Base-by-base conservation (phyloP, 148 eudicot genomes). In the Euryodendron excelsum region DNA sequence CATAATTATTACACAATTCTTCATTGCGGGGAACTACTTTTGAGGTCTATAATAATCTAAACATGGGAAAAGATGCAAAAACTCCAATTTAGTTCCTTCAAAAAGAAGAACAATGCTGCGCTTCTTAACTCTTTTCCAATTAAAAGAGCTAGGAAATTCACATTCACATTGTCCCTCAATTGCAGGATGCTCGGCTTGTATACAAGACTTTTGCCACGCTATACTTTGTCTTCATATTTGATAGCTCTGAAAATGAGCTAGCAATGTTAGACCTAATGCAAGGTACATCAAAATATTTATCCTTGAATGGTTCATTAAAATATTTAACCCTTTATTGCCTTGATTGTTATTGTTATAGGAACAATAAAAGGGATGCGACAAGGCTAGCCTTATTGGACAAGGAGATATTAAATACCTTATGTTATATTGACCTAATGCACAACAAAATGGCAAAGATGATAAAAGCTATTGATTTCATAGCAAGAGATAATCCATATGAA, bases 231-330 rank as follows among this genome's bases (percentile, higher is more conserved):
- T 89, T 95, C 82, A 84, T 95, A 75, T 93, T 91, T 78, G 98
- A 95, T 78, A 85, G 83, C 67, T 88, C 91, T 41, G 98, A 95
- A 74, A 95, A 95, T 82, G 98, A 95, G 86, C 88, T 95, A 37
- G 98, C 98, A 12, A 90, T 95, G 88, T 91, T 95, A 81, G 98
- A 95, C 81, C 85, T 95, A 47, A 95, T 95, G 85, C 98, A 95
- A 95, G 99, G 99, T 95, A 88, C 45, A 7, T 69, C 10, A n/a
- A n/a, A n/a, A n/a, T n/a, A n/a, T 56, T 61, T n/a, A 15, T 71
- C 20, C 33, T 47, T 27, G 8, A 11, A 8, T 27, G 7, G n/a
- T n/a, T n/a, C n/a, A n/a, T n/a, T n/a, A n/a, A n/a, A n/a, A n/a
- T n/a, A n/a, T n/a, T n/a, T n/a, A n/a, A n/a, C n/a, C n/a, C n/a